These are phyloP conservation scores for Vitis rotundifolia DNA, from an alignment of 164 flowering plant species.

Conservation along the genomic window DNA sequence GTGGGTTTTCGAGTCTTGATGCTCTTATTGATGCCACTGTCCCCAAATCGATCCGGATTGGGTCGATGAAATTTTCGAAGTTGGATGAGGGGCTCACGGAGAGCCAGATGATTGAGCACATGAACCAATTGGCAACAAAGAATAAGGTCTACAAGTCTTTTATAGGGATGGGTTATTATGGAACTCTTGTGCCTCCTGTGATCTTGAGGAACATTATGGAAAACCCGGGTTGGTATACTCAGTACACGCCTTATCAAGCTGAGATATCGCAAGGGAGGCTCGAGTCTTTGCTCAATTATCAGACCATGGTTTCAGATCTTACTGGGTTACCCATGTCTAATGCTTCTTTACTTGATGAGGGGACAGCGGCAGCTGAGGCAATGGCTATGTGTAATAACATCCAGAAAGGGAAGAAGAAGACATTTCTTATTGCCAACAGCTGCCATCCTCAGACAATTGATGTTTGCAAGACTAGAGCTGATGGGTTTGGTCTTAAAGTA, in stretches of 20 bases:
- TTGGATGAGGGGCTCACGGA: constrained; percentile 92
- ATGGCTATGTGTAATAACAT: constrained; percentile 98
- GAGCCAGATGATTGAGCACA: constrained; percentile 84
- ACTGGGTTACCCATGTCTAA: constrained; percentile 98
- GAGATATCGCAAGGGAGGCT: constrained; percentile 97
- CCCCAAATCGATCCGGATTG: constrained; percentile 75
- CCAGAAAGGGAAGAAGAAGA: constrained; percentile 78
- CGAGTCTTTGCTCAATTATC: constrained; percentile 85
- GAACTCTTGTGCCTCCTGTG: constrained; percentile 80
- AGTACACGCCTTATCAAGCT: constrained; percentile 98
- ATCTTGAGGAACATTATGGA: constrained; percentile 92
- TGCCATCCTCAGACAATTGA: constrained; percentile 95
- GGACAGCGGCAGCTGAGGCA: constrained; percentile 99
- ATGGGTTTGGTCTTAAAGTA: constrained; percentile 79
- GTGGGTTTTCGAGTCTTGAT: constrained; percentile 67
- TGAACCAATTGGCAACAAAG: constrained; percentile 64
- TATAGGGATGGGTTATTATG: constrained; percentile 97
- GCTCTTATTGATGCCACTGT: constrained; percentile 89
- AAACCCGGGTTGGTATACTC: constrained; percentile 99
- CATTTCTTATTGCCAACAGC: constrained; percentile 81
- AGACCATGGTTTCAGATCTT: constrained; percentile 86
- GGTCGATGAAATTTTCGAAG: constrained; percentile 63
- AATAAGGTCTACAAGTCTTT: constrained; percentile 83
- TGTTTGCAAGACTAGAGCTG: constrained; percentile 87
- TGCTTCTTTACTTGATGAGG: constrained; percentile 93